Conservation (phyloP, 1,139 yeast genomes). For the Blastobotrys apis region DNA sequence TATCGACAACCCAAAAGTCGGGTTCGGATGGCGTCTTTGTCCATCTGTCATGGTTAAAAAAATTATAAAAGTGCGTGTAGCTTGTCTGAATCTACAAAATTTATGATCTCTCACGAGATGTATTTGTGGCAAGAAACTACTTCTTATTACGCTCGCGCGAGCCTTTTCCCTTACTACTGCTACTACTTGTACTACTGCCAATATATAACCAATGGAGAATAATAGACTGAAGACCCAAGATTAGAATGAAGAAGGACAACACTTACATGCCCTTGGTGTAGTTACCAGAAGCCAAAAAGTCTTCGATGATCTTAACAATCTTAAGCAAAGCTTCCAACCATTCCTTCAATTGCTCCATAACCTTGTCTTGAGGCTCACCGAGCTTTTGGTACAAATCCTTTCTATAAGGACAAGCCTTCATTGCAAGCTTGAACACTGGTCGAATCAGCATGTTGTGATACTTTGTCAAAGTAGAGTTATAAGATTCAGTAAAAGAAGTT, state of each 20-base stretch:
- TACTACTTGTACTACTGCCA: too few relatives aligned
- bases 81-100: too few relatives aligned
- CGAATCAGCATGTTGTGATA: conserved; percentile 77
- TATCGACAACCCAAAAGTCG: conserved; percentile 32
- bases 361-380: conserved; percentile 56
- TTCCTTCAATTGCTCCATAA: conserved; percentile 54
- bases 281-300: conserved; percentile 72
- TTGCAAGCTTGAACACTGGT: conserved; percentile 87
- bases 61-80: too few relatives aligned
- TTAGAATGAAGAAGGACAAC: too few relatives aligned
- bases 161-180: too few relatives aligned
- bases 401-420: conserved; percentile 94
- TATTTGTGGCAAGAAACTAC: too few relatives aligned
- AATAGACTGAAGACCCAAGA: too few relatives aligned
- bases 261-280: conserved; percentile 80
- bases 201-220: too few relatives aligned
- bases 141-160: too few relatives aligned
- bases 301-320: conserved; percentile 68
- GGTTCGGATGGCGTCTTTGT: conserved; percentile 25
- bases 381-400: conserved; percentile 77
- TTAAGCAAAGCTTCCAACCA: conserved; percentile 79
- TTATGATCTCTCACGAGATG: too few relatives aligned
- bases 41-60: conserved; percentile 4
- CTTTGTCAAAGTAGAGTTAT: conserved; percentile 71
- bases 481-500: conserved; percentile 77